Base-by-base conservation (phyloP, 2,329 filamentous ascomycete genomes). In the Cladosporium cucumerinum region DNA sequence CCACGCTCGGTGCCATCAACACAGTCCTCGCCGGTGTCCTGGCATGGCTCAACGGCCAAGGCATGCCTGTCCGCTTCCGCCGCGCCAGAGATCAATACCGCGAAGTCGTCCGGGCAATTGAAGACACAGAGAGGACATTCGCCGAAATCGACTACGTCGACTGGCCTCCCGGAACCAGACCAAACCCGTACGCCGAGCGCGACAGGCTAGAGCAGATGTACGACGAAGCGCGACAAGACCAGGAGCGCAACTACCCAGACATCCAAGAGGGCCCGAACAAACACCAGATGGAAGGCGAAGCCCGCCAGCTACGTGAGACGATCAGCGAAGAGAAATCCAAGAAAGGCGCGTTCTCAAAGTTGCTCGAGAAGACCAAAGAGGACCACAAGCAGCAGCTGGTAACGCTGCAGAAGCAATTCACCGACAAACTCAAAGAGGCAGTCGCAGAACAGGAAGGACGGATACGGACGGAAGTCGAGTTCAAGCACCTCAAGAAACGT, bases 1-100 rank as follows among this genome's bases (percentile, higher is more conserved):
- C 66, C 5, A 55, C 54, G 3, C 64, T 68, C 5, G 66, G 67
- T 32, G 67, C 63, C 2, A 64, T 67, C 34, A 68, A 68, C 39
- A 67, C 67, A 2, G 67, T 67, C 4, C 21, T 68, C 5, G 67
- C 67, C 18, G 67, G 63, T 7, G 39, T 64, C 18, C 49, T 68
- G 14, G 67, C 67, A 6, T 68, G 67, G 67, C 63, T 61, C 14
- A 68, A 51, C n/a, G 67, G 67, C 12, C 66, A 67, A 63, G 67
- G 67, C 6, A 63, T 67, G 60, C 67, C 67, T 3, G 30, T 54
- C 8, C 67, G 65, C 18, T 68, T 59, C 43, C 65, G 67, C 16
- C 30, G 52, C 1, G 65, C 61, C 2, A 28, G 67, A 57, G 67
- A 67, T 23, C 65, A 67, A 30, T 68, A 64, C 39, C 61, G 59